Evolutionary conservation across 2,329 filamentous ascomycete species (phyloP).

Genomic region (Neurospora sp.): DNA sequence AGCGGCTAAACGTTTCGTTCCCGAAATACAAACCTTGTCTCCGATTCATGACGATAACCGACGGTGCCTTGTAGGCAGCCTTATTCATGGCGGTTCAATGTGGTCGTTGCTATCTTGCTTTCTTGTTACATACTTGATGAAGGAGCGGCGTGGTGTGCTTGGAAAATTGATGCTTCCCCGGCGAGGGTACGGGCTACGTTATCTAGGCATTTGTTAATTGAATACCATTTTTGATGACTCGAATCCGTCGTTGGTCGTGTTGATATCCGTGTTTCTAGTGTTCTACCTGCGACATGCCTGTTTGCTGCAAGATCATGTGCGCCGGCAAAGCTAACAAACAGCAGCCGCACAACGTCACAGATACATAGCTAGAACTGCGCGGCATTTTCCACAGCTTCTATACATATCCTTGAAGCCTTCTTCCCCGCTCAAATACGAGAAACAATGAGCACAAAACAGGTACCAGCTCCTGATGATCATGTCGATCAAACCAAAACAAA

Average conservation of each 20-base stretch:
- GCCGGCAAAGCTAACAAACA: neutral
- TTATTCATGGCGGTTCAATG: neutral
- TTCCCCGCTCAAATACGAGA: neutral
- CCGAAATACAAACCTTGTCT: neutral
- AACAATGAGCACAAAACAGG: neutral
- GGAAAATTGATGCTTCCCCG: neutral
- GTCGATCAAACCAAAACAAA: neutral
- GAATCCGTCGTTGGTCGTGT: neutral
- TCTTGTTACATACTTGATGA: neutral
- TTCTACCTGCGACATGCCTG: neutral
- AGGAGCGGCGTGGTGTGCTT: neutral
- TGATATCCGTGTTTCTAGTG: neutral
- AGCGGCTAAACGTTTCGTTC: neutral
- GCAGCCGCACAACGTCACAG: neutral
- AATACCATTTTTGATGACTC: neutral
- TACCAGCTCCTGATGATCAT: neutral
- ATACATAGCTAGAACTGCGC: neutral
- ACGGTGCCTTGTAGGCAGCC: neutral
- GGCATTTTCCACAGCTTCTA: neutral
- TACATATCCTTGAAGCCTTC: neutral
- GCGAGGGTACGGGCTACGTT: neutral
- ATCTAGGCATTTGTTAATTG: neutral
- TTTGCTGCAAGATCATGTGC: neutral
- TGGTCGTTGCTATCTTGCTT: neutral
- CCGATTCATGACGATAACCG: neutral